These are phyloP conservation scores for Medicago lupulina DNA, from an alignment of 306 rosid species.

Conservation along the genomic window DNA sequence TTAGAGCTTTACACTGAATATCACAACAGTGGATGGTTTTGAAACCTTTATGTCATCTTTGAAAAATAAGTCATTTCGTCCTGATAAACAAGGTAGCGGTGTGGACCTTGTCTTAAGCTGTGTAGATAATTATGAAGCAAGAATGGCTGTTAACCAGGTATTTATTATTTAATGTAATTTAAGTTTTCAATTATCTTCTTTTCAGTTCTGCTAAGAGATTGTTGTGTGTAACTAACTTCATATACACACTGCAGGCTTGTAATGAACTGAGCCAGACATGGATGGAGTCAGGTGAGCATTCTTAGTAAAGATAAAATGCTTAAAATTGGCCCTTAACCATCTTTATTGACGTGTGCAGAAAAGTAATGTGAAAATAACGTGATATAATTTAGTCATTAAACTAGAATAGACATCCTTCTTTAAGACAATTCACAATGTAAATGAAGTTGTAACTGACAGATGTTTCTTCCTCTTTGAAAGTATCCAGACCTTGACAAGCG, in stretches of 20 bases:
- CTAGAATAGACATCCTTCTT: conserved; percentile 23
- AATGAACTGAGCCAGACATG: conserved; percentile 95
- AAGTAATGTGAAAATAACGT: conserved; percentile 29
- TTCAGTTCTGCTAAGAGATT: conserved; percentile 19
- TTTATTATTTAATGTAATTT: conserved; percentile 10
- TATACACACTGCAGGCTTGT: conserved; percentile 74
- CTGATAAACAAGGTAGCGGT: conserved; percentile 76
- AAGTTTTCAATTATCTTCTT: neutral
- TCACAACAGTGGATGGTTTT: conserved; percentile 90
- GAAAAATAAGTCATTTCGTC: conserved; percentile 76
- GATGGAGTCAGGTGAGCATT: conserved; percentile 88
- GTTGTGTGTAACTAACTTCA: conserved; percentile 26
- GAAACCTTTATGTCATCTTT: conserved; percentile 81
- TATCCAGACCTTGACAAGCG: neutral
- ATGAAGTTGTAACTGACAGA: conserved; percentile 9
- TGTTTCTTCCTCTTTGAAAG: conserved; percentile 11
- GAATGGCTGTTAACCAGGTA: conserved; percentile 99
- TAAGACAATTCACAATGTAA: conserved; percentile 13
- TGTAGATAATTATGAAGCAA: conserved; percentile 98
- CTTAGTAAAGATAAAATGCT: conserved; percentile 32
- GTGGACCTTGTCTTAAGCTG: conserved; percentile 96
- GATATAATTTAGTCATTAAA: conserved; percentile 21
- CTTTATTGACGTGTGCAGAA: conserved; percentile 19
- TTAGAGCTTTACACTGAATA: conserved; percentile 92
- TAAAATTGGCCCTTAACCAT: conserved; percentile 28